These are phyloP conservation scores for Suhomyces vadensis DNA, from an alignment of 805 yeast genomes.

Conservation along the genomic window DNA sequence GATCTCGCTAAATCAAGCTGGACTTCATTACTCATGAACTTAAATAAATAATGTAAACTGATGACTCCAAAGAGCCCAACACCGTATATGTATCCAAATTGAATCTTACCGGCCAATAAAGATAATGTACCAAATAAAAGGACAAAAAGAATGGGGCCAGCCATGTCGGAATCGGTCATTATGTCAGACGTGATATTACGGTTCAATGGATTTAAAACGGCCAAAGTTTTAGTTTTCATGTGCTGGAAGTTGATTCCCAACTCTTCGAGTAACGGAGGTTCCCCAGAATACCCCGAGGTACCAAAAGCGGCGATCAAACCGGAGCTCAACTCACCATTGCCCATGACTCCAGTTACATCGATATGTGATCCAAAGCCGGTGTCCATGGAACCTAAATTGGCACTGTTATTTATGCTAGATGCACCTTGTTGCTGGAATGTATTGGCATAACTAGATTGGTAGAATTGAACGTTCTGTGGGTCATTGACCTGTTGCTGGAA, in stretches of 20 bases:
- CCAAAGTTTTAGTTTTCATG: constrained; percentile 78
- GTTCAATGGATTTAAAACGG: constrained; percentile 79
- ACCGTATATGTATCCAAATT: constrained; percentile 95
- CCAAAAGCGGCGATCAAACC: constrained; percentile 93
- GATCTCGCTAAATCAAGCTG: constrained; percentile 65
- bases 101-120: constrained; percentile 87
- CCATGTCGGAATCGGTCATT: constrained; percentile 86
- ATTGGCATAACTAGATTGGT: constrained; percentile 41
- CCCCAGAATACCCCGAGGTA: constrained; percentile 92
- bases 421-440: constrained; percentile 23
- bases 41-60: constrained; percentile 80
- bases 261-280: constrained; percentile 89
- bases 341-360: constrained; percentile 46
- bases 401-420: constrained; percentile 18
- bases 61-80: constrained; percentile 90
- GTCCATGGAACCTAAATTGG: constrained; percentile 41
- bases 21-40: constrained; percentile 73
- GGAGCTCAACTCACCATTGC: constrained; percentile 52
- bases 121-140: constrained; percentile 81
- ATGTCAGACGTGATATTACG: constrained; percentile 63
- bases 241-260: constrained; percentile 90
- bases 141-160: constrained; percentile 92
- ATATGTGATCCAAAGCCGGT: constrained; percentile 35
- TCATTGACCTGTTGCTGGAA: constrained; percentile 36
- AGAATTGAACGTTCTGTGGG: constrained; percentile 43